Conservation (phyloP, 129 eudicot genomes). For the Artemisia tridentata region DNA sequence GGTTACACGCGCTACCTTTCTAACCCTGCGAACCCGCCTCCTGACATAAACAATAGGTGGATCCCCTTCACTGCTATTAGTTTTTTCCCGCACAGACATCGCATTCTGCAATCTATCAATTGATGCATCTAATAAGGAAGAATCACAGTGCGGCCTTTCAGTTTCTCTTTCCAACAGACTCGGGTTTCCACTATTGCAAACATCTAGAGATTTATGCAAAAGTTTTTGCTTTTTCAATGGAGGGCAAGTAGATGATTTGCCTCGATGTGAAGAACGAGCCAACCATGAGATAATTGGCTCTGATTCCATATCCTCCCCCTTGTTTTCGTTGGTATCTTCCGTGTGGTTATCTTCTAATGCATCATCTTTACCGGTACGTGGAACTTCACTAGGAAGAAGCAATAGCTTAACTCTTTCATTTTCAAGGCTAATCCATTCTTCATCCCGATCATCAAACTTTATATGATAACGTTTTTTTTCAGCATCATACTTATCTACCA, state of each 20-base stretch:
- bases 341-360: slow-evolving; percentile 14
- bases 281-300: slow-evolving; percentile 89
- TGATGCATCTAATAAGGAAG: slow-evolving; percentile 33
- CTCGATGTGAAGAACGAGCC: slow-evolving; percentile 59
- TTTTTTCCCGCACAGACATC: slow-evolving; percentile 18
- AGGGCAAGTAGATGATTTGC: slow-evolving; percentile 47
- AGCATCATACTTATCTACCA: slow-evolving; percentile 65
- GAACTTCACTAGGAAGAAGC: slow-evolving; percentile 83
- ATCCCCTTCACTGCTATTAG: slow-evolving; percentile 34
- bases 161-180: slow-evolving; percentile 32
- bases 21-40: slow-evolving; percentile 48
- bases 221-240: slow-evolving; percentile 49
- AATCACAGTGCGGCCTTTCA: slow-evolving; percentile 27
- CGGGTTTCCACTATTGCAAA: slow-evolving; percentile 20
- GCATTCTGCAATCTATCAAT: slow-evolving; percentile 20
- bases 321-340: slow-evolving; percentile 19
- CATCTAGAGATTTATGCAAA: slow-evolving; percentile 29
- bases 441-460: slow-evolving; percentile 87
- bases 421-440: slow-evolving; percentile 88
- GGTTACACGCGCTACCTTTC: slow-evolving; percentile 10
- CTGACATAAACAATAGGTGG: slow-evolving; percentile 71
- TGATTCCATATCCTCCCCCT: slow-evolving; percentile 49
- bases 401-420: slow-evolving; percentile 79
- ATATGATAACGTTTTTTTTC: slow-evolving; percentile 77
- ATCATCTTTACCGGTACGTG: slow-evolving; percentile 34